Percentiles rank a stretch among this genome's conserved stretches.
Evolutionary conservation across 1,284 basidiomycete species (phyloP).

Genomic region (Malassezia equina): DNA sequence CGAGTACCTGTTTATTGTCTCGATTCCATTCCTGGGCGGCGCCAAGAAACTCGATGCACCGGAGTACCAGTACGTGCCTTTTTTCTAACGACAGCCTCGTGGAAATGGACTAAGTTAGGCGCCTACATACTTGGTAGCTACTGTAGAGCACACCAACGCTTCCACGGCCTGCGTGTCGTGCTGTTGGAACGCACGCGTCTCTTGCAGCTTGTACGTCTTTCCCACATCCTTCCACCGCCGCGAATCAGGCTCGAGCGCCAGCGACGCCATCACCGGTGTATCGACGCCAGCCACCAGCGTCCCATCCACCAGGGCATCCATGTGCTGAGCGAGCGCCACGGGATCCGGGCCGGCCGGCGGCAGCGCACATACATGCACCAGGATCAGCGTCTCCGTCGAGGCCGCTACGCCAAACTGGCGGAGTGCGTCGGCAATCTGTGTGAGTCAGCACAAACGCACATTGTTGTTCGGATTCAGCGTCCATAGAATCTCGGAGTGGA

Average conservation of each 20-base stretch:
- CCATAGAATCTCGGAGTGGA: conserved; percentile 22
- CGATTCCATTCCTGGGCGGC: conserved; percentile 73
- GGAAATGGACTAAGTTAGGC: conserved; percentile 15
- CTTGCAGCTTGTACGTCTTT: conserved; percentile 13
- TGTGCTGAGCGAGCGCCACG: background rate
- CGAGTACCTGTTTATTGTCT: conserved; percentile 91
- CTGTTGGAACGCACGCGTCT: conserved; percentile 2
- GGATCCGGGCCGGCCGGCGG: conserved; percentile 4
- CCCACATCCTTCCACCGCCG: conserved; percentile 3
- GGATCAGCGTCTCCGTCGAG: conserved; percentile 6
- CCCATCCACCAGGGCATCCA: conserved; percentile 14
- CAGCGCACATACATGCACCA: conserved; percentile 3
- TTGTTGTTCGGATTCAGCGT: conserved; percentile 18
- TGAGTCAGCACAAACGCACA: conserved; percentile 8
- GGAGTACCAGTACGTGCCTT: conserved; percentile 51
- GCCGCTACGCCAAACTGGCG: conserved; percentile 15
- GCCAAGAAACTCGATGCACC: conserved; percentile 71
- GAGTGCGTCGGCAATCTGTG: conserved; percentile 16
- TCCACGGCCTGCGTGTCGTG: conserved; percentile 1
- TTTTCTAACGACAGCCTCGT: conserved; percentile 7
- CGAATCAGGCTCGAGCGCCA: background rate
- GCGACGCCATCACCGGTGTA: background rate
- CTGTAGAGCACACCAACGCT: conserved; percentile 2
- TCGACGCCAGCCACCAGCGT: background rate
- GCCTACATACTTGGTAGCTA: conserved; percentile 16